Evolutionary conservation across 2,329 filamentous ascomycete genomes (phyloP), one percentile per base, ranked within the genome.

Genomic region (Ambrosiella cleistominuta): DNA sequence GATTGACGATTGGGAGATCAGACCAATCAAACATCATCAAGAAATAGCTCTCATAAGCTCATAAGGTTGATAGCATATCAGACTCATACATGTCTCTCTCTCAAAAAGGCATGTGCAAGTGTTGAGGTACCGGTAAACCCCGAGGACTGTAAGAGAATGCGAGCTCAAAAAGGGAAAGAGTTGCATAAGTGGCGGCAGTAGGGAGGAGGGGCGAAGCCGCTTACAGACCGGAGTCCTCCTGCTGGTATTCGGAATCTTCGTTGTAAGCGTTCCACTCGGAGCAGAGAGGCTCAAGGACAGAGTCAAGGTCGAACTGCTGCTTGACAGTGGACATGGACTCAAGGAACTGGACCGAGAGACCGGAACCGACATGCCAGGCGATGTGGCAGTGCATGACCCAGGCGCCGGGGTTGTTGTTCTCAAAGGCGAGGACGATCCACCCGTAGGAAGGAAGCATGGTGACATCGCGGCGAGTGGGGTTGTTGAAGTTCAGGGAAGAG

Each of bases 331-430:
- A 17, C 49, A 58, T 58, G 36, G 49, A 57, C 61, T 63, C 62
- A 4, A 81, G 66, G 61, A 81, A 75, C 64, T 78, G 74, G 38
- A 74, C 63, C 9, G 77, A 69, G 54, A 81, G 71, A 3, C 78
- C 78, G 7, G 71, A 71, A 1, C 74, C 75, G 1, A 74, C 72
- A 64, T 81, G 78, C 77, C 77, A 81, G 2, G 73, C 74, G 55
- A 78, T 75, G 66, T 79, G 76, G 65, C 76, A 79, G 66, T 79
- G 75, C 63, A 78, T 72, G 3, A 73, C 69, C 75, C 75, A 78
- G 62, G 62, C 77, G 69, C 68, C 77, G 1, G 75, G 73, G 64
- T 78, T 79, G 58, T 72, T 69, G 0, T 71, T 70, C 63, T 74
- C 66, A 61, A 76, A 74, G 1, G 73, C 75, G 57, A 79, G 67